Conservation (phyloP, 805 yeast genomes). For the Candida rishiriensis region DNA sequence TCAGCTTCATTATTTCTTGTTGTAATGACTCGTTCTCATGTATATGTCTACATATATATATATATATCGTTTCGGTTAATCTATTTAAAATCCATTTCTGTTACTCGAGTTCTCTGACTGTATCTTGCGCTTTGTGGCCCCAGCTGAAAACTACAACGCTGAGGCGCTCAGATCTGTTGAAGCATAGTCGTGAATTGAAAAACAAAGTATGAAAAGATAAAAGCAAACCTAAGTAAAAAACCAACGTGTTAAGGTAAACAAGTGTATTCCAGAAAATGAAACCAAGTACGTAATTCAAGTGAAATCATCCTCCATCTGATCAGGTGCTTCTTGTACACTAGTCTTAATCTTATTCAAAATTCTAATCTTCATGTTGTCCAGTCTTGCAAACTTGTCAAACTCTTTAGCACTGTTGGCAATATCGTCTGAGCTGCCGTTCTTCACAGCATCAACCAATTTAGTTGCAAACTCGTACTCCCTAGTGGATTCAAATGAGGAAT, state of each 20-base stretch:
- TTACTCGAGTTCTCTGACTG: too few relatives aligned
- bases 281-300: constrained; percentile 18
- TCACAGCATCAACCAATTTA: constrained; percentile 68
- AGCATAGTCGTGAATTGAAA: too few relatives aligned
- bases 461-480: constrained; percentile 69
- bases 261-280: neutral
- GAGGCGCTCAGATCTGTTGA: too few relatives aligned
- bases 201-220: neutral
- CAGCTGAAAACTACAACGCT: too few relatives aligned
- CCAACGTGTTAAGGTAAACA: neutral
- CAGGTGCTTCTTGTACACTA: constrained; percentile 27
- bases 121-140: too few relatives aligned
- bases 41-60: too few relatives aligned
- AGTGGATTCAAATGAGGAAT: constrained; percentile 67
- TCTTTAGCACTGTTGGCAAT: constrained; percentile 73
- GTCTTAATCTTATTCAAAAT: constrained; percentile 77
- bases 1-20: too few relatives aligned
- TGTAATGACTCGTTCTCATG: too few relatives aligned
- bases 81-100: too few relatives aligned
- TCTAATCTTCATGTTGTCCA: constrained; percentile 88
- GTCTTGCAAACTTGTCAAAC: constrained; percentile 80
- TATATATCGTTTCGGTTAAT: too few relatives aligned
- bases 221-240: neutral
- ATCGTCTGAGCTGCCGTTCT: constrained; percentile 73
- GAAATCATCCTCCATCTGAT: constrained; percentile 31